Evolutionary conservation across 73 alveolate genomes (phyloP).

Genomic region (Symbiodinium pilosum): DNA sequence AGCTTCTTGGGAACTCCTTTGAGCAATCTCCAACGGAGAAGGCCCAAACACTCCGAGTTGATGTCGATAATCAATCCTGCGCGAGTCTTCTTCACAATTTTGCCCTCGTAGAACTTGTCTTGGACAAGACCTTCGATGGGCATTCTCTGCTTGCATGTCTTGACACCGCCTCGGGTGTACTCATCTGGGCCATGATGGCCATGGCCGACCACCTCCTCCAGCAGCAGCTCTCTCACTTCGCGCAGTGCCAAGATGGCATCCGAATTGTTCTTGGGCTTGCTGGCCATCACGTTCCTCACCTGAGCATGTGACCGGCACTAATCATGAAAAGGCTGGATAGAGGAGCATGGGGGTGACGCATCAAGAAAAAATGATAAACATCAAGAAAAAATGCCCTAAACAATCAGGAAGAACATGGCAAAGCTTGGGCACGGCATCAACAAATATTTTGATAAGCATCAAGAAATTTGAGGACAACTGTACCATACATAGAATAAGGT

Average conservation of each 20-base stretch:
- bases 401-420: too few relatives aligned
- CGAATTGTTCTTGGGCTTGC: conserved; percentile 51
- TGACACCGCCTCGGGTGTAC: background rate
- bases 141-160: background rate
- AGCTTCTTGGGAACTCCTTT: conserved; percentile 17
- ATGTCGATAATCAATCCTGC: conserved; percentile 30
- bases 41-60: conserved; percentile 27
- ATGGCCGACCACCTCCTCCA: background rate
- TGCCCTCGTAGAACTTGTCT: conserved; percentile 53
- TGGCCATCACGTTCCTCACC: conserved; percentile 4
- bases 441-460: too few relatives aligned
- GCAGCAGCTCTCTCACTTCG: conserved; percentile 24
- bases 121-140: background rate
- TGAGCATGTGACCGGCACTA: too few relatives aligned
- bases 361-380: too few relatives aligned
- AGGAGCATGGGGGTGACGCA: too few relatives aligned
- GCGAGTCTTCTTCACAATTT: background rate
- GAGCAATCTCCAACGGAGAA: conserved; percentile 21
- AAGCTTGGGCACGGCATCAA: too few relatives aligned
- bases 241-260: conserved; percentile 32
- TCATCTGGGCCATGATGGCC: too few relatives aligned
- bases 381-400: too few relatives aligned
- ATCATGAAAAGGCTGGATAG: too few relatives aligned
- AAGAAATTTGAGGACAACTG: too few relatives aligned
- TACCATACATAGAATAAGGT: too few relatives aligned